Evolutionary conservation across 2,329 filamentous ascomycete species (phyloP), one percentile per base, ranked within the genome.

Genomic region (Microthyrium microscopicum): DNA sequence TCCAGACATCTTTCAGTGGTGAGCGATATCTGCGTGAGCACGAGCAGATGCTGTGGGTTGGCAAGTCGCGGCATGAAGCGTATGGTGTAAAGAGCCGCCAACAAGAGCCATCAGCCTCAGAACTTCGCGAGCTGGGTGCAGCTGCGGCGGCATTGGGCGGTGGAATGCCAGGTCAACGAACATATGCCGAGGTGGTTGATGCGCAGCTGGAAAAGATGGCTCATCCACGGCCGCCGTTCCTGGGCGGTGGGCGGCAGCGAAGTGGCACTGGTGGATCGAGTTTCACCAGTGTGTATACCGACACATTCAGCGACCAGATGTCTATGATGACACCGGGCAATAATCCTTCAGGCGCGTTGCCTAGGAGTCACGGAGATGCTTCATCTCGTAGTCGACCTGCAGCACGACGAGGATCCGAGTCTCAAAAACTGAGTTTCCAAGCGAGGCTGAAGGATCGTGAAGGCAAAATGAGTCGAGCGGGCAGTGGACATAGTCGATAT

Each of bases 1-100:
- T 73, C 3, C 63, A 70, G 35, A 68, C 68, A 41, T 66, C 61
- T 9, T 73, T 73, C 48, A 62, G 63, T 31, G 67, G 68, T 3
- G 64, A 70, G 27, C 58, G 68, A 1, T 73, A 73, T 44, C 58
- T 73, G 17, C 62, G 70, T 24, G 69, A 72, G 46, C 68, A 73
- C 46, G 69, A 73, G 45, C 69, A 74, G 26, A 55, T 55, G 52
- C 46, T 54, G 13, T 55, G 52, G 52, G 45, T 55, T 6, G 52
- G 52, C 4, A 54, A 54, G 32, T 39, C 51, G 2, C 22, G 19
- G 19, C 33, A 38, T 11, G 38, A 41, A 9, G 19, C 29, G 12
- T 26, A 34, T 18, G 34, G 30, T 5, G 13, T 26, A 4, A 30
- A 13, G 5, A 2, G 16, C 1, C 2, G 24, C 9, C 25, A 9